Evolutionary conservation across 2,329 filamentous ascomycete species (phyloP), one percentile per base, ranked within the genome.

Genomic region (Cladobotryum protrusum): DNA sequence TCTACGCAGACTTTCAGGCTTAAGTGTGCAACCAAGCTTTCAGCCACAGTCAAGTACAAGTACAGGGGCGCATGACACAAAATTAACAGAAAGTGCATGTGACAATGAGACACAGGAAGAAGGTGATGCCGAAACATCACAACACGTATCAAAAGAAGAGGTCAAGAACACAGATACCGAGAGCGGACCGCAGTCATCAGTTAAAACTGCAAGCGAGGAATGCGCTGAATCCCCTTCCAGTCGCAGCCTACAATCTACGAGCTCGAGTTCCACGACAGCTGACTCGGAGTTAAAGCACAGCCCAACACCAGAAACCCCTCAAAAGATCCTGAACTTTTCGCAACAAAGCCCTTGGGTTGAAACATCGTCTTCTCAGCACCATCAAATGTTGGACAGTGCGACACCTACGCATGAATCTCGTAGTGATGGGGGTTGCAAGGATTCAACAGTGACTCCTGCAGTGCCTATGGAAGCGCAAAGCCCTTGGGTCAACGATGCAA

Each of bases 401-500:
- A 11, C 19, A 9, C 14, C 17, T 2, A 18, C 8, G 12, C 6
- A 42, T 9, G 40, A 42, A 7, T 12, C 8, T 19, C 17, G 15
- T 7, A 11, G 15, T 12, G 9, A 18, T 13, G 29, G 9, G 5
- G 8, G 4, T 11, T n/a, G n/a, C n/a, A 17, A 34, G 5, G 33
- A 14, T 12, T 5, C 29, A 4, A 9, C 19, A 35, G 9, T 15
- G 14, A 5, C 5, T 5, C 14, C 32, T 17, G 14, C 15, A 9
- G 15, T 46, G 11, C 45, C 42, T 2, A 7, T 49, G 18, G 44
- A 49, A 18, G 42, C 48, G 4, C 59, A 63, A 47, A 60, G 52
- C 3, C 59, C 59, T 15, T 63, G 58, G 61, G 40, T 48, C 7
- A 39, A 47, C 2, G 50, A 49, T n/a, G 40, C 32, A n/a, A 7